These are phyloP conservation scores for Quillaja saponaria DNA, from an alignment of 306 rosid genomes.

Conservation along the genomic window DNA sequence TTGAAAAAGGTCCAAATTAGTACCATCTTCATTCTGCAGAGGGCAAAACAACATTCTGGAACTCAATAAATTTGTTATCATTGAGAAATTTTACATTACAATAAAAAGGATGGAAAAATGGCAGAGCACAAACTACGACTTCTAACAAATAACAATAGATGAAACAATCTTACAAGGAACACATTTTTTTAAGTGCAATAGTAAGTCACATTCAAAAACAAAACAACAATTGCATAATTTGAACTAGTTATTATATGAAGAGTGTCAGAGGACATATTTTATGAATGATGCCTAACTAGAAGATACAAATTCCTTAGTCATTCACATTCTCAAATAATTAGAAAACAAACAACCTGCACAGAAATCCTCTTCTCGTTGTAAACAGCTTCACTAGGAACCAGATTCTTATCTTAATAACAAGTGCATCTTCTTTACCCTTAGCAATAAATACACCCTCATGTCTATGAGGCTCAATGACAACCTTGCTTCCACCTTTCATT, in stretches of 20 bases:
- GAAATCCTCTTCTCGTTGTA: conserved; percentile 62
- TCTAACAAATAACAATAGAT: not conserved
- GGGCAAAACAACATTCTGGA: not conserved
- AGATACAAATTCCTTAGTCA: no score
- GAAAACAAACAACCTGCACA: conserved; percentile 54
- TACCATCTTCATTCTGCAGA: conserved; percentile 57
- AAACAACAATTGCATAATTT: not conserved
- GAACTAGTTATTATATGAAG: not conserved
- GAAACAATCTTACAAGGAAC: no score
- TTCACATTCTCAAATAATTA: no score
- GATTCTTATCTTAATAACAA: conserved; percentile 52
- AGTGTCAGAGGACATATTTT: no score
- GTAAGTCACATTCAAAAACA: not conserved
- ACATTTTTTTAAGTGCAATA: not conserved
- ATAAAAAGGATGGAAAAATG: no score
- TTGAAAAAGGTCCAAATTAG: conserved; percentile 66
- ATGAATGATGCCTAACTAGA: conserved; percentile 43
- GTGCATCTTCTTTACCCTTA: conserved; percentile 61
- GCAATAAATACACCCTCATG: conserved; percentile 55
- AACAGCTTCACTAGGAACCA: conserved; percentile 60
- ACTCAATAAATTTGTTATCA: not conserved
- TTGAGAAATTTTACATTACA: no score
- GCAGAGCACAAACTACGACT: not conserved
- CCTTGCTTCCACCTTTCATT: conserved; percentile 57
- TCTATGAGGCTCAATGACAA: conserved; percentile 51